A percentile compares a stretch with the other conserved stretches of the same genome.
phyloP scores from a whole-genome alignment of 805 yeast species.

The Blastobotrys peoriensis region DNA sequence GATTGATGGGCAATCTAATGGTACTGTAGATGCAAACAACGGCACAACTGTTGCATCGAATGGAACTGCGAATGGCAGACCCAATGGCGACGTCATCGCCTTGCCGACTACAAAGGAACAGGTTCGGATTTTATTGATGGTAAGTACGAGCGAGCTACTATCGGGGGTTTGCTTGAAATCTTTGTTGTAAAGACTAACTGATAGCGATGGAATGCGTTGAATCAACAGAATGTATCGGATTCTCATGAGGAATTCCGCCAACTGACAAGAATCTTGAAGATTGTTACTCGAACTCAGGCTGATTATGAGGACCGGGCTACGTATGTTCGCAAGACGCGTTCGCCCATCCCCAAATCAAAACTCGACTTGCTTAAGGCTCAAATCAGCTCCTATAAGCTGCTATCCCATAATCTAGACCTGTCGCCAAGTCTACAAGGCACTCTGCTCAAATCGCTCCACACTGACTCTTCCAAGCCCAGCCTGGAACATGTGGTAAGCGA shows the following conservation, averaged over 20 bases:
- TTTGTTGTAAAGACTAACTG: neutral
- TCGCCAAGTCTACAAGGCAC: slow-evolving; percentile 48
- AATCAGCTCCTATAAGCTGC: slow-evolving; percentile 60
- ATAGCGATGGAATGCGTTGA: slow-evolving; percentile 31
- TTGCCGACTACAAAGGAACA: slow-evolving; percentile 30
- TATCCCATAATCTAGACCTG: slow-evolving; percentile 50
- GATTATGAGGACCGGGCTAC: slow-evolving; percentile 19
- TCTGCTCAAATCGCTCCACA: slow-evolving; percentile 21
- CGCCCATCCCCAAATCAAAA: neutral
- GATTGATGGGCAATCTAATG: too few species aligned
- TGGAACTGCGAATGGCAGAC: too few species aligned
- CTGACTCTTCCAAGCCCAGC: neutral
- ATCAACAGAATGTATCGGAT: slow-evolving; percentile 23
- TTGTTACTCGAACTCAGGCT: slow-evolving; percentile 26
- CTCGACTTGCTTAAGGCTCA: slow-evolving; percentile 59
- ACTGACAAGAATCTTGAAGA: slow-evolving; percentile 24
- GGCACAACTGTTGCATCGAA: too few species aligned
- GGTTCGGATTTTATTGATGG: slow-evolving; percentile 29
- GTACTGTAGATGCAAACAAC: too few species aligned
- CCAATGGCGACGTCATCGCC: slow-evolving; percentile 11
- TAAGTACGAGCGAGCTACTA: too few species aligned
- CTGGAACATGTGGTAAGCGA: neutral
- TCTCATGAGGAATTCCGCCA: slow-evolving; percentile 28
- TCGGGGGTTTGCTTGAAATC: too few species aligned
- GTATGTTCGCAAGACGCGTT: neutral